Base-by-base conservation (phyloP, 2,329 filamentous ascomycete genomes). In the Aureobasidium zeae region DNA sequence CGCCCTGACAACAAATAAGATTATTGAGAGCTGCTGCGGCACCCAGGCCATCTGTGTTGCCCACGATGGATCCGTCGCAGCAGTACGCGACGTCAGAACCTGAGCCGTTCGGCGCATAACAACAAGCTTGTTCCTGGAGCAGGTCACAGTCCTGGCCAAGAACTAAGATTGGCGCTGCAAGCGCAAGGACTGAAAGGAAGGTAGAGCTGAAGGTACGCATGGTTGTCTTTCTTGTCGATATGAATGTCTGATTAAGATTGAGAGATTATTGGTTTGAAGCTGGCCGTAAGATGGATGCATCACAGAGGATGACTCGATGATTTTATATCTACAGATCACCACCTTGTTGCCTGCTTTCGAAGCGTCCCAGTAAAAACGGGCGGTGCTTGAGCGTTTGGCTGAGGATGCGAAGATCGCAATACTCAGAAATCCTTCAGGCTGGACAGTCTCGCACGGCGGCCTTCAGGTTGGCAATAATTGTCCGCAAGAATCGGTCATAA, bases 11-110 rank as follows among this genome's bases (percentile, higher is more conserved):
- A 25, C 35, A 38, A 11, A 12, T 38, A 2, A 38, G 35, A 2
- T 38, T 25, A n/a, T 38, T 30, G 35, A 38, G 25, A 13, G 25
- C 25, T n/a, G 35, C 24, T n/a, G 35, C 24, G 26, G 25, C 35
- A 8, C 4, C 17, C 5, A 25, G 11, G 35, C 12, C 16, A 17
- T 9, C n/a, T 13, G 26, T 8, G 35, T 30, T 38, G 12, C 35
- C 35, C 11, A 21, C 17, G 24, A 38, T 30, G 8, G 35, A 38
- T 12, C 35, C 35, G 17, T 38, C 29, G 35, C 35, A 38, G 35
- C 35, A 38, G 25, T 38, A 38, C 5, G 35, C 13, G 9, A 19
- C 22, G 12, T 20, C 17, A 19, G 24, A 16, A 12, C 17, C 17
- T 13, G 11, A 11, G n/a, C 22, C 25, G n/a, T 1, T 10, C 11